Evolutionary conservation across 2,329 filamentous ascomycete species (phyloP), one percentile per base, ranked within the genome.

Genomic region (Diplodia sapinea): DNA sequence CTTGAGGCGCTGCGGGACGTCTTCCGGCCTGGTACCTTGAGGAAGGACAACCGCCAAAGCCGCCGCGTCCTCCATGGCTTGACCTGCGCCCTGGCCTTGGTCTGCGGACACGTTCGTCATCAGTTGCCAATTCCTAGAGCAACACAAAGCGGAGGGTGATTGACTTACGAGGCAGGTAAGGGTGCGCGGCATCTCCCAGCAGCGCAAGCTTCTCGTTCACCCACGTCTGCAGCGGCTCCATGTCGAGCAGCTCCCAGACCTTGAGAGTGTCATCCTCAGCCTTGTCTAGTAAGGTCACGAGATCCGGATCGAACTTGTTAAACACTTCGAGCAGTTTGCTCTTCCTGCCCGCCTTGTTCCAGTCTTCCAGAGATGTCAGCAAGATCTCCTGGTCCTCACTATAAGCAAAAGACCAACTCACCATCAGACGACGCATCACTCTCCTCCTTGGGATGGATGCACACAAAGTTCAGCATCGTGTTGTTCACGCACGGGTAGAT

Each of bases 131-230:
- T 9, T 20, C 8, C 4, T 2, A 8, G 6, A 8, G 64, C 76
- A 20, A n/a, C 76, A 74, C 76, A 38, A 68, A 38, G 26, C 6
- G 23, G 43, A 23, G 8, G 1, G 5, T 75, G n/a, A 23, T 29
- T n/a, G 31, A 13, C 81, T 77, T 75, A 84, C 82, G 84, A 17
- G 88, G 89, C 0, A 88, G 78, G 72, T 91, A 90, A 0, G 89
- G 88, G 73, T 92, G 89, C 0, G 88, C 89, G 0, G 89, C 88
- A 73, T 91, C 89, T 0, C 89, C 89, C 0, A 91, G 75, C 0
- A 91, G 74, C 1, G 83, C 87, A 20, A 91, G 74, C 7, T 80
- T 82, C 0, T 77, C 84, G 3, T 84, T 82, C 0, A 81, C 79
- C 85, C 87, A 91, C 0, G 78, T 81, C 0, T 84, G 82, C 17